Evolutionary conservation across 176 grass and related monocot species (phyloP), one percentile per base, ranked within the genome.

Genomic region (Themeda triandra): DNA sequence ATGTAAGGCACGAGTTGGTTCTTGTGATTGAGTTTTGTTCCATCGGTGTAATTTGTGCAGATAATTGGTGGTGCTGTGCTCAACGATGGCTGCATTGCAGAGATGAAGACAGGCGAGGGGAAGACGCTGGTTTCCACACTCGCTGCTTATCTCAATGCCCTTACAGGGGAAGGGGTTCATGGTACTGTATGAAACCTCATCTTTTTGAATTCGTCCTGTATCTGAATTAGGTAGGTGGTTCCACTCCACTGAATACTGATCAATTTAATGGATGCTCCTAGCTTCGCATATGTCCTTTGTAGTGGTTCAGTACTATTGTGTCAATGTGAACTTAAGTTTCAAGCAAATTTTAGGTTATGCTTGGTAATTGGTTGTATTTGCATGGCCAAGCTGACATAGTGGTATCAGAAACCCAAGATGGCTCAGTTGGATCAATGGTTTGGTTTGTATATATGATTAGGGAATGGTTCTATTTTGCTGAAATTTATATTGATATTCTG

Each of bases 31-130:
- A 75, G 41, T 36, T 64, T 18, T 29, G 10, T 81, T 71, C 40
- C 8, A 3, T 42, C 54, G 39, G 58, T 81, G 11, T 71, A 31
- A 62, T 69, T 18, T 24, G 68, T 33, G 45, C 66, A 98, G 96
- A 95, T 98, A 77, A 92, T 98, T 90, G 96, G 96, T 13, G 96
- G 96, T 39, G 92, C 93, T n/a, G 96, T 98, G 62, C 91, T 98
- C n/a, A 87, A 98, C 6, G 96, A 98, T 33, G 93, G 96, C 35
- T 98, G 96, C 83, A 98, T 98, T 82, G 96, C 96, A 0, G 96
- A 95, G 89, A 95, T 98, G 96, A 98, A 98, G 88, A 98, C 93
- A 10, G 96, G 96, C 2, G 91, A 98, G 83, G 93, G 96, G 41
- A 98, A 98, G 82, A 98, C 96, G 0, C 92, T 98, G 10, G 93